phyloP scores from a whole-genome alignment of 2,329 filamentous ascomycete genomes.

The Chrysoporthe puriensis region DNA sequence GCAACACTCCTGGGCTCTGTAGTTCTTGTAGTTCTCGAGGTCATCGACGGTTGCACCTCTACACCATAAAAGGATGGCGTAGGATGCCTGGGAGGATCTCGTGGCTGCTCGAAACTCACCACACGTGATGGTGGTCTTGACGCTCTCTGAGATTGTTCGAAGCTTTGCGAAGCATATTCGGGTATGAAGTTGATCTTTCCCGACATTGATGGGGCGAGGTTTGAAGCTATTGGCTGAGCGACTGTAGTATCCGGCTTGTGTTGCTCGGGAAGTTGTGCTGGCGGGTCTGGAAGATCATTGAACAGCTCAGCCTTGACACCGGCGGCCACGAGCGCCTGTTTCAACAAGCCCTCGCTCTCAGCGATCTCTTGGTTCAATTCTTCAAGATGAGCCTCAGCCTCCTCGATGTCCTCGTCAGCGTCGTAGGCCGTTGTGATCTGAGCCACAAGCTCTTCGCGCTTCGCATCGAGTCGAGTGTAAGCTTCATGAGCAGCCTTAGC shows the following conservation, averaged over 20 bases:
- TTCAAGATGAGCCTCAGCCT: slow-evolving; percentile 55
- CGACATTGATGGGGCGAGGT: slow-evolving; percentile 35
- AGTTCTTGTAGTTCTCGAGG: slow-evolving; percentile 1
- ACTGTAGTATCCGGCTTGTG: slow-evolving; percentile 45
- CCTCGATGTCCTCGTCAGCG: slow-evolving; percentile 54
- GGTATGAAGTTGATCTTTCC: slow-evolving; percentile 39
- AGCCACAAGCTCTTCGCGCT: slow-evolving; percentile 51
- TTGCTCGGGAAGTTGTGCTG: slow-evolving; percentile 34
- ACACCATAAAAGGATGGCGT: slow-evolving; percentile 31
- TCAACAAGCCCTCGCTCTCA: slow-evolving; percentile 47
- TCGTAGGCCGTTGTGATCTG: slow-evolving; percentile 55
- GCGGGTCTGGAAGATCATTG: slow-evolving; percentile 39
- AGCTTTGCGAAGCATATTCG: slow-evolving; percentile 49
- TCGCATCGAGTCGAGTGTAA: slow-evolving; percentile 46
- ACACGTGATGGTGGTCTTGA: slow-evolving; percentile 18
- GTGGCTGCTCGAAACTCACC: slow-evolving; percentile 28
- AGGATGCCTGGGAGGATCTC: slow-evolving; percentile 4
- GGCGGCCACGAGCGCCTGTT: slow-evolving; percentile 46
- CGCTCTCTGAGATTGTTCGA: slow-evolving; percentile 55
- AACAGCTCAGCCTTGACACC: slow-evolving; percentile 49
- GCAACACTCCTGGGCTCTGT: background rate
- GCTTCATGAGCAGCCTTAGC: slow-evolving; percentile 47
- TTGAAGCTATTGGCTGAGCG: slow-evolving; percentile 45
- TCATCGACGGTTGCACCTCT: slow-evolving; percentile 9
- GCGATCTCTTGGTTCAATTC: slow-evolving; percentile 50